Conservation (phyloP, 768 basidiomycete species). For the Suillus tomentosus region DNA sequence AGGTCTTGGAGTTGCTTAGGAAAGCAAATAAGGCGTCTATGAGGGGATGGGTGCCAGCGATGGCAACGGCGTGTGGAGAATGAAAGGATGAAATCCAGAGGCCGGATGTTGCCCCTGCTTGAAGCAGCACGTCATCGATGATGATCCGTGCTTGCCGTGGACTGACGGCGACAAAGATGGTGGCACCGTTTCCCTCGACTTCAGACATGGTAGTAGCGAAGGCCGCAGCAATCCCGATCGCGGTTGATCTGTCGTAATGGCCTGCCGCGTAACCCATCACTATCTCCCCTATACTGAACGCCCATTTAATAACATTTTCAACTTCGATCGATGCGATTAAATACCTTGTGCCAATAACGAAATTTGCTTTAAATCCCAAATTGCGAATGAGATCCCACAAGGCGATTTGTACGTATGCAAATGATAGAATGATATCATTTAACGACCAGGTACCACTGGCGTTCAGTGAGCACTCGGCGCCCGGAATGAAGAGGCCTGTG, state of each 20-base stretch:
- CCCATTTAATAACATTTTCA: constrained; percentile 12
- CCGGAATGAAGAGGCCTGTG: constrained; percentile 36
- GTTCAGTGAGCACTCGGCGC: constrained; percentile 23
- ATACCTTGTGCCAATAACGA: constrained; percentile 38
- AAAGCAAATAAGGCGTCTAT: constrained; percentile 33
- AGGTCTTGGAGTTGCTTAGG: constrained; percentile 29
- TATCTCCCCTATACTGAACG: constrained; percentile 33
- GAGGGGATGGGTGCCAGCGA: constrained; percentile 34
- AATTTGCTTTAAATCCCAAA: constrained; percentile 35
- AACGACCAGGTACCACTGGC: constrained; percentile 35
- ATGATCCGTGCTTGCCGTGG: constrained; percentile 34
- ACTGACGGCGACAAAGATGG: constrained; percentile 38
- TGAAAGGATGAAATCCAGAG: constrained; percentile 40
- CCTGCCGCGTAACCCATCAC: constrained; percentile 41
- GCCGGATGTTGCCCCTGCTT: constrained; percentile 26
- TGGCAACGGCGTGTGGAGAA: constrained; percentile 38
- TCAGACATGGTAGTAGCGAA: constrained; percentile 39
- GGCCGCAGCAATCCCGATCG: constrained; percentile 37
- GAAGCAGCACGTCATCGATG: constrained; percentile 35
- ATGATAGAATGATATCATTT: constrained; percentile 34
- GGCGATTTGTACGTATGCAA: constrained; percentile 37
- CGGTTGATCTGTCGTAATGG: constrained; percentile 36
- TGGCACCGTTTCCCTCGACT: constrained; percentile 37
- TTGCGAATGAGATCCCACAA: constrained; percentile 35
- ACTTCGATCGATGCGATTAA: background rate